phyloP scores from a whole-genome alignment of 2,329 filamentous ascomycete genomes.

The Mycogone perniciosa region DNA sequence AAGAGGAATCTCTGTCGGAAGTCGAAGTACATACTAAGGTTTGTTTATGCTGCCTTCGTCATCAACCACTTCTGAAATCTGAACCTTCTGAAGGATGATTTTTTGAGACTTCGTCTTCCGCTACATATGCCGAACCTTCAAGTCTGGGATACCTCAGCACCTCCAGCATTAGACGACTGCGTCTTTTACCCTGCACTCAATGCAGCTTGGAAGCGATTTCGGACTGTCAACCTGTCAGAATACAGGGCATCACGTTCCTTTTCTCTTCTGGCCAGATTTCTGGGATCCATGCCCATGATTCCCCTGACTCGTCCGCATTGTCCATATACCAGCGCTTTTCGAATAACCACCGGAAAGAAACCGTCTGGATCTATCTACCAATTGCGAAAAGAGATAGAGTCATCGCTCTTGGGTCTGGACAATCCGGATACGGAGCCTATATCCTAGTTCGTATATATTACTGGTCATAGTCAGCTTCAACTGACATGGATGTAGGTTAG shows the following conservation, averaged over 20 bases:
- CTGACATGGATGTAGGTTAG: background rate
- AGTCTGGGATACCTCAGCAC: background rate
- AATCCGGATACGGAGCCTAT: background rate
- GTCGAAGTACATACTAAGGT: background rate
- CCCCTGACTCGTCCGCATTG: background rate
- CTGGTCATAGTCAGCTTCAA: background rate
- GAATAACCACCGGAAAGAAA: background rate
- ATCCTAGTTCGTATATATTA: background rate
- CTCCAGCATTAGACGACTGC: background rate
- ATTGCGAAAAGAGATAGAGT: background rate
- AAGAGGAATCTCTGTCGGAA: background rate
- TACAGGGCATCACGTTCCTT: background rate
- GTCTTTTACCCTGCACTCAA: background rate
- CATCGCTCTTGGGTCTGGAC: background rate
- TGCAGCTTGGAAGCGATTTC: background rate
- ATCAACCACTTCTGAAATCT: too few species aligned
- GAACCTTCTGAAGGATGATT: background rate
- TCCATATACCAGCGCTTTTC: background rate
- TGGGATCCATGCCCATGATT: background rate
- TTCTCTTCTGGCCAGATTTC: background rate
- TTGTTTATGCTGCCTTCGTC: background rate
- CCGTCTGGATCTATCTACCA: background rate
- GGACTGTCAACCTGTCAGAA: background rate
- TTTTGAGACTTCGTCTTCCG: background rate
- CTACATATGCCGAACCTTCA: background rate